These are phyloP conservation scores for Psilocybe subaeruginosa DNA, from an alignment of 768 basidiomycete genomes.

Conservation along the genomic window DNA sequence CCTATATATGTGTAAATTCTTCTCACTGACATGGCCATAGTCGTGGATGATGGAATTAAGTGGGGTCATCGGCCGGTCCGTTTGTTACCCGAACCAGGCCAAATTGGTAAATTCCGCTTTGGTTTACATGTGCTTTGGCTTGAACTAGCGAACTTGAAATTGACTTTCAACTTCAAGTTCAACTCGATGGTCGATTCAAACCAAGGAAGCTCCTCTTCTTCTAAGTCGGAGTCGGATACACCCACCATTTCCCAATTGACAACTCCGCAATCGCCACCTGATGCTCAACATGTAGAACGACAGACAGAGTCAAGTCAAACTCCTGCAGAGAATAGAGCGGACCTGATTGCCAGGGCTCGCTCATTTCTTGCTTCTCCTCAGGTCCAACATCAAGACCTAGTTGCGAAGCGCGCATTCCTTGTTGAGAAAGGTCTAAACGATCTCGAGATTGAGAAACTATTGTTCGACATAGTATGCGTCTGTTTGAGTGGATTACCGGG, in stretches of 20 bases:
- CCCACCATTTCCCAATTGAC: neutral
- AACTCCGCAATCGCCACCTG: neutral
- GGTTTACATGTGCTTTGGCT: neutral
- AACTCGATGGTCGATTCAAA: neutral
- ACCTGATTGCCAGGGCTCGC: conserved; percentile 58
- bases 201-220: neutral
- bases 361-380: conserved; percentile 70
- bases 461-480: conserved; percentile 56
- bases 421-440: conserved; percentile 70
- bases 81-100: neutral
- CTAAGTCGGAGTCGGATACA: neutral
- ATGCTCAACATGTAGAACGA: neutral
- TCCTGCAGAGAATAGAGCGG: conserved; percentile 19
- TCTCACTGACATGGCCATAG: too few species aligned
- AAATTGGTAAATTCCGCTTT: neutral
- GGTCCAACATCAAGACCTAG: conserved; percentile 56
- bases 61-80: neutral
- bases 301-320: conserved; percentile 3
- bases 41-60: neutral
- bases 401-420: conserved; percentile 66
- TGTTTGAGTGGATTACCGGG: neutral
- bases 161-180: too few species aligned
- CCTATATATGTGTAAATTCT: too few species aligned
- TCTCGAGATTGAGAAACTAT: conserved; percentile 58
- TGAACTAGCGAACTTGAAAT: neutral